phyloP scores from a whole-genome alignment of 805 yeast genomes.

The Millerozyma acaciae region DNA sequence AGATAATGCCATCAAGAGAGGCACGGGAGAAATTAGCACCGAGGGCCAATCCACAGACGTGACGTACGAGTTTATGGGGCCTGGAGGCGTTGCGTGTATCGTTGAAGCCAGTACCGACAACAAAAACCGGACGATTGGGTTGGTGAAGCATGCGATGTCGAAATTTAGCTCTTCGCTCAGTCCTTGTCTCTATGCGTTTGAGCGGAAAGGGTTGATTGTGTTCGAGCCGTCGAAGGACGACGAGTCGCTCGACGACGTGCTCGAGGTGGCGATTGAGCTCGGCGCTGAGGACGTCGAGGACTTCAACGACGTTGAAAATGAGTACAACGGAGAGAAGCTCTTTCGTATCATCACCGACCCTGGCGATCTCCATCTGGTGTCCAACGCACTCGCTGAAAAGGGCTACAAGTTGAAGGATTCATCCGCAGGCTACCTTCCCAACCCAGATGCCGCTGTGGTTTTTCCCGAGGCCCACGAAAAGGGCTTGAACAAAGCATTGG shows the following conservation, averaged over 20 bases:
- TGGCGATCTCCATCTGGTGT: slow-evolving; percentile 55
- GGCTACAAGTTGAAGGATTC: slow-evolving; percentile 64
- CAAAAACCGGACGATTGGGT: slow-evolving; percentile 74
- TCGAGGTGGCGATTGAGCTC: slow-evolving; percentile 71
- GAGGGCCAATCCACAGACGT: slow-evolving; percentile 49
- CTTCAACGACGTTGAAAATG: slow-evolving; percentile 38
- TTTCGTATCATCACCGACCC: slow-evolving; percentile 61
- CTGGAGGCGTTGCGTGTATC: slow-evolving; percentile 84
- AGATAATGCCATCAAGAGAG: slow-evolving; percentile 84
- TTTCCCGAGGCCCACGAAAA: slow-evolving; percentile 50
- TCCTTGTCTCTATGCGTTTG: slow-evolving; percentile 76
- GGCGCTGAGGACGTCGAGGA: slow-evolving; percentile 80
- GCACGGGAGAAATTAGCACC: slow-evolving; percentile 59
- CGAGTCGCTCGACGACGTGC: slow-evolving; percentile 55
- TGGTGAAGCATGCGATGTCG: slow-evolving; percentile 69
- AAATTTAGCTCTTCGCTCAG: slow-evolving; percentile 67
- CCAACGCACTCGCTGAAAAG: slow-evolving; percentile 49
- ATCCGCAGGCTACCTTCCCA: slow-evolving; percentile 65
- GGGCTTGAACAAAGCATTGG: slow-evolving; percentile 54
- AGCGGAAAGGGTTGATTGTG: slow-evolving; percentile 68
- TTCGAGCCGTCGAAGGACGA: slow-evolving; percentile 35
- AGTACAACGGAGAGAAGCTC: slow-evolving; percentile 30
- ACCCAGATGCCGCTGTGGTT: slow-evolving; percentile 53
- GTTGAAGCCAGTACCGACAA: slow-evolving; percentile 89
- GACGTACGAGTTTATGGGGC: slow-evolving; percentile 85